These are phyloP conservation scores for Chlorella vulgaris DNA, from an alignment of 139 green algal species.

Conservation along the genomic window DNA sequence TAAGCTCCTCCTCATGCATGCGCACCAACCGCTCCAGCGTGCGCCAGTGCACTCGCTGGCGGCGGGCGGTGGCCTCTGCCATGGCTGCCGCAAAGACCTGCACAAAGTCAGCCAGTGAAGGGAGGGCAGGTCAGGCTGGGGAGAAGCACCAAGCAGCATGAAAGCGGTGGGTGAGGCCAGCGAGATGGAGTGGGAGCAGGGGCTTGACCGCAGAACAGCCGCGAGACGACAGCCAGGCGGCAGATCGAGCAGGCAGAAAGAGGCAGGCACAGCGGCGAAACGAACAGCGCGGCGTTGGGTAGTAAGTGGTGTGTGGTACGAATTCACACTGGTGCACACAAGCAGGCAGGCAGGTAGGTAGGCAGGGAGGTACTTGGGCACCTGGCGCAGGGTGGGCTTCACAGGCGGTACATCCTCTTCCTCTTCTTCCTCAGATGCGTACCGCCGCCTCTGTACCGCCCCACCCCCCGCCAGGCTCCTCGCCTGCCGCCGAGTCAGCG, in stretches of 20 bases:
- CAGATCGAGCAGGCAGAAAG: neutral
- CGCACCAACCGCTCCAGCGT: slow-evolving; percentile 27
- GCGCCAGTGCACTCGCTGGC: slow-evolving; percentile 6
- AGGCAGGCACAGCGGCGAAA: neutral
- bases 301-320: too few species aligned
- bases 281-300: too few species aligned
- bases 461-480: neutral
- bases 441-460: neutral
- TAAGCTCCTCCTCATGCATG: slow-evolving; percentile 30
- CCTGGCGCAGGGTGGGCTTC: slow-evolving; percentile 27
- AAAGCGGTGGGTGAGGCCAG: too few species aligned
- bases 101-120: too few species aligned
- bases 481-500: slow-evolving; percentile 2
- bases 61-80: slow-evolving; percentile 2
- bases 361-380: neutral
- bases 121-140: too few species aligned
- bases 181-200: too few species aligned
- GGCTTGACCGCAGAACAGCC: too few species aligned
- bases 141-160: too few species aligned
- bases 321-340: too few species aligned
- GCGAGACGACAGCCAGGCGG: too few species aligned
- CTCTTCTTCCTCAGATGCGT: neutral
- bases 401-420: neutral
- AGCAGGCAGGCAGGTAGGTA: too few species aligned
- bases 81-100: slow-evolving; percentile 30